These are phyloP conservation scores for Stephanodiscus triporus DNA, from an alignment of 108 stramenopile species.

Conservation along the genomic window DNA sequence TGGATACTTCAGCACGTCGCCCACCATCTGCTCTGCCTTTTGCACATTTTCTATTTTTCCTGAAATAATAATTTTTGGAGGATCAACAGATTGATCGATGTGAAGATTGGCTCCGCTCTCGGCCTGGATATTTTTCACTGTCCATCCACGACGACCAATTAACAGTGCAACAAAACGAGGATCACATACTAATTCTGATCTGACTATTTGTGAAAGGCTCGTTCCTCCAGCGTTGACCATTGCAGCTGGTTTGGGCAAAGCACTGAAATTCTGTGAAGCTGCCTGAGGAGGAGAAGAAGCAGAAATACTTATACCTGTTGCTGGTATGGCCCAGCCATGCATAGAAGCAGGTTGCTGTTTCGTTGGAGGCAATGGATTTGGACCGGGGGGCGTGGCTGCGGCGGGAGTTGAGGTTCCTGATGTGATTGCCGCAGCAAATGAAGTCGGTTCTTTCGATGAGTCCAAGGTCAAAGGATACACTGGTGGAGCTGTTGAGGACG, in stretches of 20 bases:
- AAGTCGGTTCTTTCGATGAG: constrained; percentile 16
- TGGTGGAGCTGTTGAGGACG: constrained; percentile 6
- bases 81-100: constrained; percentile 83
- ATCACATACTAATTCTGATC: constrained; percentile 66
- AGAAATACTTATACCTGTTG: neutral
- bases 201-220: constrained; percentile 14
- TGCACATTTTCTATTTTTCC: constrained; percentile 65
- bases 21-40: constrained; percentile 75
- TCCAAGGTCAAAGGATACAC: constrained; percentile 4
- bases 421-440: constrained; percentile 45
- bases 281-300: constrained; percentile 13
- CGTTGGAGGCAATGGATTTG: constrained; percentile 17
- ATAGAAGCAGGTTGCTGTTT: constrained; percentile 10
- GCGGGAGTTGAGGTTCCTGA: constrained; percentile 20
- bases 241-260: constrained; percentile 23
- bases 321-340: constrained; percentile 27
- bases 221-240: neutral
- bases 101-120: constrained; percentile 81
- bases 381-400: constrained; percentile 10
- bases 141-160: constrained; percentile 88
- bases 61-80: constrained; percentile 78
- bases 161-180: constrained; percentile 81
- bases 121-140: constrained; percentile 88
- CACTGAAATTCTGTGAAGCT: constrained; percentile 16
- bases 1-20: constrained; percentile 84